Conservation (phyloP, 2,329 filamentous ascomycete genomes). For the Blastomyces emzantsi region DNA sequence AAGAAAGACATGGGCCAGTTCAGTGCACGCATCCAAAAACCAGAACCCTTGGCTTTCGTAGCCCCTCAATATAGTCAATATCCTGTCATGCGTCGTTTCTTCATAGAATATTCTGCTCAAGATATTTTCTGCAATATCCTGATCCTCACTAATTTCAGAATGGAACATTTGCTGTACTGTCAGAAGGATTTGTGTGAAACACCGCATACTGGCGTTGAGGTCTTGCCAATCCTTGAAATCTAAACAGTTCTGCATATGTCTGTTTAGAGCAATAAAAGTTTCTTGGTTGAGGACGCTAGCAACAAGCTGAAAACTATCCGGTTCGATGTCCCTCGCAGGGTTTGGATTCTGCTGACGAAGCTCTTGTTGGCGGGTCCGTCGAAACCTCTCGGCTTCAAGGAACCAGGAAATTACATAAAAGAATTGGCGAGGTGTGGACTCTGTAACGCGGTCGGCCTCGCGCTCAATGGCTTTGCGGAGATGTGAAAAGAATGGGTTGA, state of each 20-base stretch:
- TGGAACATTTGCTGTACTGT: slow-evolving; percentile 89
- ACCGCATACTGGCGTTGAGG: slow-evolving; percentile 79
- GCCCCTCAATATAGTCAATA: slow-evolving; percentile 68
- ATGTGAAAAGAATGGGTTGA: slow-evolving; percentile 83
- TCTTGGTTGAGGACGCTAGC: slow-evolving; percentile 89
- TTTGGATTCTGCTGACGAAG: slow-evolving; percentile 42
- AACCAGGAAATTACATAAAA: slow-evolving; percentile 95
- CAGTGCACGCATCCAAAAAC: slow-evolving; percentile 85
- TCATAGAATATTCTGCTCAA: slow-evolving; percentile 98
- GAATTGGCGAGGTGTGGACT: slow-evolving; percentile 72
- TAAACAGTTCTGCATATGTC: slow-evolving; percentile 66
- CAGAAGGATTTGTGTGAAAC: slow-evolving; percentile 87
- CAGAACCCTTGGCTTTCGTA: slow-evolving; percentile 93
- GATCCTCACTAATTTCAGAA: slow-evolving; percentile 78
- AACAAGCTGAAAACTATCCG: slow-evolving; percentile 74
- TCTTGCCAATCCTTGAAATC: slow-evolving; percentile 84
- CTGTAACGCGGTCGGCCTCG: slow-evolving; percentile 71
- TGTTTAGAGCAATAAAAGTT: slow-evolving; percentile 82
- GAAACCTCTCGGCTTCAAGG: slow-evolving; percentile 68
- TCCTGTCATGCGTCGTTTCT: slow-evolving; percentile 80
- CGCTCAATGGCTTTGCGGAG: slow-evolving; percentile 83
- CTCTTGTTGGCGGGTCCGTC: slow-evolving; percentile 53
- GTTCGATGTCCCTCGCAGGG: slow-evolving; percentile 48
- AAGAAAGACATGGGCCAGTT: slow-evolving; percentile 83
- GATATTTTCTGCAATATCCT: slow-evolving; percentile 97